phyloP scores from a whole-genome alignment of 208 protist genomes.

The Acanthamoeba castellanii region DNA sequence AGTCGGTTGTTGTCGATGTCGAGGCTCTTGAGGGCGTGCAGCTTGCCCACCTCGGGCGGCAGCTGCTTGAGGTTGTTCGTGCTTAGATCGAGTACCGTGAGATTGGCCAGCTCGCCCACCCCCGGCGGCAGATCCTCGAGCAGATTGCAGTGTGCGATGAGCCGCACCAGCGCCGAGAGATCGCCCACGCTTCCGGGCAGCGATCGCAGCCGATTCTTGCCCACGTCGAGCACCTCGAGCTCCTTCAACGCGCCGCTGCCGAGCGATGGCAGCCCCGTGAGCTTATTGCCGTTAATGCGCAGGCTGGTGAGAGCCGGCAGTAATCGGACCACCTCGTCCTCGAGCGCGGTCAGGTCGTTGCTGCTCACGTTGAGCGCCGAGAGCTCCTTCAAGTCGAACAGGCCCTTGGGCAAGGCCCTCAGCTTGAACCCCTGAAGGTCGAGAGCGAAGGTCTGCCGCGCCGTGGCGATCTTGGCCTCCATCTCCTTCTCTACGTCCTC shows the following conservation, averaged over 20 bases:
- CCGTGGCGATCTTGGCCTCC: conserved; percentile 66
- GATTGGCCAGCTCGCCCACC: conserved; percentile 5
- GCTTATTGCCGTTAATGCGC: conserved; percentile 61
- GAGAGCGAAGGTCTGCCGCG: conserved; percentile 19
- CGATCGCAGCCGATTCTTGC: conserved; percentile 54
- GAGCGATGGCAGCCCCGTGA: conserved; percentile 32
- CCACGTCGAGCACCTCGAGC: conserved; percentile 50
- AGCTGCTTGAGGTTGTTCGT: conserved; percentile 72
- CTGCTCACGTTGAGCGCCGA: conserved; percentile 58
- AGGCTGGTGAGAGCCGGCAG: conserved; percentile 50
- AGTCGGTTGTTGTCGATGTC: conserved; percentile 75
- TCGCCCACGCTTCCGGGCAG: conserved; percentile 8
- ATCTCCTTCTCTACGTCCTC: conserved; percentile 52
- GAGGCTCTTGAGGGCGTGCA: conserved; percentile 50
- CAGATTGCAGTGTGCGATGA: conserved; percentile 72
- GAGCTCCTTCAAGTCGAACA: conserved; percentile 70
- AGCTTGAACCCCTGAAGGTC: conserved; percentile 53
- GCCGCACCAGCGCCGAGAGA: background rate
- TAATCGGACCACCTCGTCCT: background rate
- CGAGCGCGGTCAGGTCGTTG: conserved; percentile 59
- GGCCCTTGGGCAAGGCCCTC: background rate
- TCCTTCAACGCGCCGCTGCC: background rate
- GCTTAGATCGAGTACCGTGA: conserved; percentile 73
- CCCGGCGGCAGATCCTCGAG: conserved; percentile 52
- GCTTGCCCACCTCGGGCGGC: conserved; percentile 36